Base-by-base conservation (phyloP, 2,329 filamentous ascomycete species). In the Botrytis fabae region DNA sequence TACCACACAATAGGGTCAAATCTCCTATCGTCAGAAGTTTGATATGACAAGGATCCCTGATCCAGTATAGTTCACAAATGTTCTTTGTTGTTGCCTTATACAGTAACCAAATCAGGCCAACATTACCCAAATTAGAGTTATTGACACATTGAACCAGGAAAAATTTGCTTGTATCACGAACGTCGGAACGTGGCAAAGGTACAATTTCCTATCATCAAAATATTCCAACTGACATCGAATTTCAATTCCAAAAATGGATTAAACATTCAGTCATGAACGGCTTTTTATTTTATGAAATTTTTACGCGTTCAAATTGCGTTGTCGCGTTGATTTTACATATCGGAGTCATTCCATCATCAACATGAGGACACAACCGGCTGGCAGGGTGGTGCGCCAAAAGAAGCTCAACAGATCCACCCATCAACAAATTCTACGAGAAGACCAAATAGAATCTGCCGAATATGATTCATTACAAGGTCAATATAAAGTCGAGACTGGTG, bases 401-500 rank as follows among this genome's bases (percentile, higher is more conserved):
- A 98, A 98, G 87, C 89, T 81, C 51, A 75, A 74, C 63, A 78
- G 77, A 75, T 73, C 73, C 54, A 77, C 75, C 57, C 74, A 73
- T 9, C 80, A 80, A 75, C 76, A 73, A 38, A 76, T 99, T 79
- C 89, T 98, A 81, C 90, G 92, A 82, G 95, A 98, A 85, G 88
- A 94, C 83, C 93, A 98, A 82, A 92, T 98, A 84, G 94, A 98
- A 81, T 87, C 92, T 81, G 89, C 87, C 80, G 90, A 94, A 83
- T 97, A 98, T 83, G 89, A 91, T 72, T 78, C 79, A 77, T 89
- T 93, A 80, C 91, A 95, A 82, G 92, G 92, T 78, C 92, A 89
- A 86, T 90, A 87, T 85, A 93, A 91, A 80, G 94, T 98, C 82
- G 94, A 96, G 82, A 98, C 95, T 78, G 96, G 96, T 84, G 96